Evolutionary conservation across 345 rosid species (phyloP).

Genomic region (Citrus australasica): DNA sequence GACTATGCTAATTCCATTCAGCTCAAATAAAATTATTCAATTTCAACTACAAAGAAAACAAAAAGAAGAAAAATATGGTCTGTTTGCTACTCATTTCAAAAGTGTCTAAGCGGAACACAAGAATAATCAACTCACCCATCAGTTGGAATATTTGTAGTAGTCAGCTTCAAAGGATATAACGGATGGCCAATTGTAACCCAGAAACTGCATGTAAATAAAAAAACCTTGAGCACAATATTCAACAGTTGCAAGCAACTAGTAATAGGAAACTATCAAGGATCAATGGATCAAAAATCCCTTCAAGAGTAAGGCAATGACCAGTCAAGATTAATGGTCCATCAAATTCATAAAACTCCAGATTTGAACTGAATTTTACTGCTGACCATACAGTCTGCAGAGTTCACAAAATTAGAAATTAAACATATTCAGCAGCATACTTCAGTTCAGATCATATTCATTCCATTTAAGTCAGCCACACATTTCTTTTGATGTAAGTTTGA

Average conservation of each 20-base stretch:
- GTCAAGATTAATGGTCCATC: background rate
- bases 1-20: background rate
- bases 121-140: constrained; percentile 64
- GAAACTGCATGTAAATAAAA: constrained; percentile 50
- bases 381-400: background rate
- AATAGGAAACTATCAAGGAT: background rate
- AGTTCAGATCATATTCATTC: background rate
- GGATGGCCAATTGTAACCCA: constrained; percentile 70
- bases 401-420: background rate
- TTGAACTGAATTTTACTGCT: background rate
- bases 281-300: background rate
- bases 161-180: constrained; percentile 62
- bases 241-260: background rate
- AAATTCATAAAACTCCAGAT: background rate
- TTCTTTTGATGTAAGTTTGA: background rate
- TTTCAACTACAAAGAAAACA: background rate
- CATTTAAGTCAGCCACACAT: background rate
- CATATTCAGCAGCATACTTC: background rate
- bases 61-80: background rate
- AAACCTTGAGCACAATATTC: background rate
- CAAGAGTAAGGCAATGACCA: background rate
- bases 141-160: constrained; percentile 45
- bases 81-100: background rate
- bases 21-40: background rate
- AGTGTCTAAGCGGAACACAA: background rate